A percentile compares a stretch with the other conserved stretches of the same genome.
These are phyloP conservation scores for Corylus heterophylla DNA, from an alignment of 306 rosid species.

Conservation along the genomic window DNA sequence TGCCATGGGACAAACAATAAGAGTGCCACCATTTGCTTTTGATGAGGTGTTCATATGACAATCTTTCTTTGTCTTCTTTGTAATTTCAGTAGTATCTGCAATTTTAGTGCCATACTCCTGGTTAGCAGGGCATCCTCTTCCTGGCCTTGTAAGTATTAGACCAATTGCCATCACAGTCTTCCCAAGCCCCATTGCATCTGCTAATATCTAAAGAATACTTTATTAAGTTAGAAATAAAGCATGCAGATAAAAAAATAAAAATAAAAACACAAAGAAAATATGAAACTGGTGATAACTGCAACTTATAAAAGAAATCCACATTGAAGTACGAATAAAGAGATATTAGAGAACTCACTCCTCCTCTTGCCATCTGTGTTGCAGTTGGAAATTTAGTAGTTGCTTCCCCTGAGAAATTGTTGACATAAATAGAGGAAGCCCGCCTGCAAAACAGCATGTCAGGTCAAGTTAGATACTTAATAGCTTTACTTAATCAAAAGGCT, in stretches of 20 bases:
- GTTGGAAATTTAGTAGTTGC: conserved; percentile 63
- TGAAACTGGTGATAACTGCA: background rate
- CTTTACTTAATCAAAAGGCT: background rate
- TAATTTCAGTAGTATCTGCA: conserved; percentile 13
- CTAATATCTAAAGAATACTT: conserved; percentile 52
- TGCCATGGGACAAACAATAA: conserved; percentile 91
- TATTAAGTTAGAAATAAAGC: conserved; percentile 18
- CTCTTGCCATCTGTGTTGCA: conserved; percentile 80
- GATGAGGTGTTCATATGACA: conserved; percentile 8
- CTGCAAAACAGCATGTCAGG: conserved; percentile 35
- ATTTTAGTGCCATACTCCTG: background rate
- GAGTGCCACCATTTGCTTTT: conserved; percentile 67
- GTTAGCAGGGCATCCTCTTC: conserved; percentile 38
- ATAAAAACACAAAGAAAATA: background rate
- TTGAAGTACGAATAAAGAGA: background rate
- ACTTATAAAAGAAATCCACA: conserved; percentile 1
- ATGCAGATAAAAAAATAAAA: background rate
- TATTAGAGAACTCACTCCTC: conserved; percentile 69
- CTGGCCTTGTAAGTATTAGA: conserved; percentile 60
- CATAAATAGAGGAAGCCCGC: conserved; percentile 59
- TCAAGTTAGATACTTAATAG: background rate
- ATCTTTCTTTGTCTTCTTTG: conserved; percentile 28
- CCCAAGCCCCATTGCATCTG: conserved; percentile 97
- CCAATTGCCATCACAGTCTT: conserved; percentile 94
- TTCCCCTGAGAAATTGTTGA: conserved; percentile 78